These are phyloP conservation scores for Termitomyces sp. DNA, from an alignment of 768 basidiomycete species.

Conservation along the genomic window DNA sequence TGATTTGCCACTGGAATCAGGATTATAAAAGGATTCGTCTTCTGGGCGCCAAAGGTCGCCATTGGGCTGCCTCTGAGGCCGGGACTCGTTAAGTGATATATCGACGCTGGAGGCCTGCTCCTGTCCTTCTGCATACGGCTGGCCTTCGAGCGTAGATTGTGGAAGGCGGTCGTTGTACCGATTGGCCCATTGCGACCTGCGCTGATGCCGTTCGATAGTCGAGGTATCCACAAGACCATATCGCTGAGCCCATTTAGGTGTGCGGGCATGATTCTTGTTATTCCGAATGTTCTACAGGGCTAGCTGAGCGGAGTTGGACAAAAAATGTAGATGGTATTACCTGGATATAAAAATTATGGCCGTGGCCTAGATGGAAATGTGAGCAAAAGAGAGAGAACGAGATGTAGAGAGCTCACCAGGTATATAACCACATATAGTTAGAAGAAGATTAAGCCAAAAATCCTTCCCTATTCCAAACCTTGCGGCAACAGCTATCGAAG, in stretches of 20 bases:
- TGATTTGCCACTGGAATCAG: constrained; percentile 33
- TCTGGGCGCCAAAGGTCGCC: constrained; percentile 68
- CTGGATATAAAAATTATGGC: constrained; percentile 92
- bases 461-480: constrained; percentile 89
- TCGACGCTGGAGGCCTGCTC: constrained; percentile 40
- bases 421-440: constrained; percentile 90
- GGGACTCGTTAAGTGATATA: constrained; percentile 28
- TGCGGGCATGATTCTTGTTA: constrained; percentile 87
- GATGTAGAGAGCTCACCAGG: constrained; percentile 47
- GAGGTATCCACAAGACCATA: constrained; percentile 85
- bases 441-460: constrained; percentile 84
- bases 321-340: constrained; percentile 28
- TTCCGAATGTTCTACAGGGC: constrained; percentile 82
- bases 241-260: constrained; percentile 93
- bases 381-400: constrained; percentile 1
- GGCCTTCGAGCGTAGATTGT: constrained; percentile 63
- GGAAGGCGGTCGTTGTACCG: constrained; percentile 82
- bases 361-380: constrained; percentile 53
- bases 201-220: constrained; percentile 71
- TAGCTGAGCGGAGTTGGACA: background rate
- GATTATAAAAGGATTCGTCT: constrained; percentile 72
- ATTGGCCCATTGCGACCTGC: constrained; percentile 81
- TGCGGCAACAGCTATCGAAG: constrained; percentile 74
- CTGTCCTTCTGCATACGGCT: constrained; percentile 78
- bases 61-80: constrained; percentile 31